phyloP scores from a whole-genome alignment of 1,284 basidiomycete genomes.

The Ceratobasidium sp. region DNA sequence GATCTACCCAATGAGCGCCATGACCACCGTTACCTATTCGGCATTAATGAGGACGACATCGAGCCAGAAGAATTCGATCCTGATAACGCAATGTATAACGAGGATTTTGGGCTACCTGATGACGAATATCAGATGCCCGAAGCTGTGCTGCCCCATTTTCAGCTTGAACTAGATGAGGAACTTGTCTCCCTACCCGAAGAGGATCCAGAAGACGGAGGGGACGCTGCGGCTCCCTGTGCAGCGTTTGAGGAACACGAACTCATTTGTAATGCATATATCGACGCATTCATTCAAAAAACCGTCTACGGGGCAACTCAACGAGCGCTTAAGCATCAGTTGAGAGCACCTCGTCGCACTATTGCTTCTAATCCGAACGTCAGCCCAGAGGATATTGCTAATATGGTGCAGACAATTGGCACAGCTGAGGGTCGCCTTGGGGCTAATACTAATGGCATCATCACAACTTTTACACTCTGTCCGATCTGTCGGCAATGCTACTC shows the following conservation, averaged over 20 bases:
- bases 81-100: neutral
- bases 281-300: slow-evolving; percentile 17
- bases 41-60: neutral
- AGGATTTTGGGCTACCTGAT: slow-evolving; percentile 13
- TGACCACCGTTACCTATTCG: neutral
- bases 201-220: neutral
- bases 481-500: neutral
- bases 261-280: slow-evolving; percentile 26
- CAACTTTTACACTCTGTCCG: slow-evolving; percentile 6
- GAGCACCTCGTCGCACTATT: neutral
- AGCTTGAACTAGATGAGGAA: neutral
- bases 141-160: neutral
- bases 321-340: neutral
- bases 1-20: neutral
- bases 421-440: slow-evolving; percentile 6
- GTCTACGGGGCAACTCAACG: neutral
- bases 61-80: neutral
- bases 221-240: neutral
- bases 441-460: neutral
- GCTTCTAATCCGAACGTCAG: neutral
- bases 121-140: neutral
- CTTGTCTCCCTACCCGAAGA: neutral
- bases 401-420: slow-evolving; percentile 19
- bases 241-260: slow-evolving; percentile 13
- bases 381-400: slow-evolving; percentile 3